Percentiles rank a stretch among this genome's conserved stretches.
phyloP scores from a whole-genome alignment of 2,329 filamentous ascomycete species.

The Ramularia endophylla region DNA sequence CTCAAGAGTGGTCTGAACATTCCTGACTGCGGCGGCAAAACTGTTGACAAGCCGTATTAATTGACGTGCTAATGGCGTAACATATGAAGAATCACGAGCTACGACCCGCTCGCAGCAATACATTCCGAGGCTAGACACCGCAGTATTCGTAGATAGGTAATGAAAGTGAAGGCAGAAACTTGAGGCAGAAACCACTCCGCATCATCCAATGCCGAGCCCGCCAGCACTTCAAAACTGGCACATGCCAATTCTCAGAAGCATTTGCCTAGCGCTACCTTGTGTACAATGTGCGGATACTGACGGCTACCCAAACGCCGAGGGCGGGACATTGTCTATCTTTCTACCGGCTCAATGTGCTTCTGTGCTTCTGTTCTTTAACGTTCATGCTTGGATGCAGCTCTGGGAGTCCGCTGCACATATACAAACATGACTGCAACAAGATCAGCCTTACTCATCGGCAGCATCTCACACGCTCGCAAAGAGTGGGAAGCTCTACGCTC shows the following conservation, averaged over 20 bases:
- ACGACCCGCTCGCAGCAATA: no score
- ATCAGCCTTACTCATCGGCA: constrained; percentile 41
- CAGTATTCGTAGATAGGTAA: no score
- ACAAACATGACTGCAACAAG: constrained; percentile 17
- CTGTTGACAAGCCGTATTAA: constrained; percentile 30
- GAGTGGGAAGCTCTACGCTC: constrained; percentile 40
- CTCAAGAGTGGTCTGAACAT: constrained; percentile 80
- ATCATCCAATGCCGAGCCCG: no score
- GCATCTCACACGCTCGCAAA: constrained; percentile 39
- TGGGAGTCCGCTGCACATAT: not conserved
- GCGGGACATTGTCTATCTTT: not conserved
- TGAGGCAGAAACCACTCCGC: no score
- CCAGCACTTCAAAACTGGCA: no score
- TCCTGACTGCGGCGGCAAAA: constrained; percentile 77
- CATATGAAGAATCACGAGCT: not conserved
- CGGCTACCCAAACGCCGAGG: not conserved
- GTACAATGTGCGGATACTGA: not conserved
- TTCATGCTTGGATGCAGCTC: not conserved
- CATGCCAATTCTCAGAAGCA: no score
- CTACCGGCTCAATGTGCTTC: not conserved
- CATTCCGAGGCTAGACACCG: no score
- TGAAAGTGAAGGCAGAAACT: no score
- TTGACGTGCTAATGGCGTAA: no score
- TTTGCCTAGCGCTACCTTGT: no score
- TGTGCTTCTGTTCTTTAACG: not conserved